A percentile compares a stretch with the other conserved stretches of the same genome.
These are phyloP conservation scores for Solanum raphanifolium DNA, from an alignment of 257 asterid species.

Conservation along the genomic window DNA sequence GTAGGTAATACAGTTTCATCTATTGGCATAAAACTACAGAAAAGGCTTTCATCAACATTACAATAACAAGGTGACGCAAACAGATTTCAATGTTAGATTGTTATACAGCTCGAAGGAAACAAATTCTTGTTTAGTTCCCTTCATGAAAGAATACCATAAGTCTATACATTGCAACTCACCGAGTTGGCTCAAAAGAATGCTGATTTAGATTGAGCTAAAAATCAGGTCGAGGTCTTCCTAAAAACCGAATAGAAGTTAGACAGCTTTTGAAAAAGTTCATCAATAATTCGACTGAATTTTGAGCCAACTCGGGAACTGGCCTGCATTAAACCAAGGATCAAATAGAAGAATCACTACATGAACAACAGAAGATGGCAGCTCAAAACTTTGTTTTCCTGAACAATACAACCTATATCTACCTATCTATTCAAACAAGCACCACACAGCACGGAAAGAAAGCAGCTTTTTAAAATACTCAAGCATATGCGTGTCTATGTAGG, in stretches of 20 bases:
- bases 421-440: not conserved
- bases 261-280: constrained; percentile 46
- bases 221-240: constrained; percentile 49
- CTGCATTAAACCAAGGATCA: constrained; percentile 52
- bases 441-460: not conserved
- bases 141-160: constrained; percentile 15
- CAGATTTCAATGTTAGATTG: not conserved
- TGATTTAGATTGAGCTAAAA: constrained; percentile 29
- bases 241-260: constrained; percentile 43
- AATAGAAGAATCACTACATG: constrained; percentile 15
- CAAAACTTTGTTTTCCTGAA: not conserved
- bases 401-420: not conserved
- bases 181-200: constrained; percentile 51
- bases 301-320: constrained; percentile 69
- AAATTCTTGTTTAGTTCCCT: constrained; percentile 4
- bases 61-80: not conserved
- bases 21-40: not conserved
- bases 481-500: not conserved
- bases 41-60: not conserved
- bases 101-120: not conserved
- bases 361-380: not conserved
- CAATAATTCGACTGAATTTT: constrained; percentile 50
- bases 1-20: not conserved
- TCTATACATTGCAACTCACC: constrained; percentile 43
- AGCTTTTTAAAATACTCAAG: not conserved